Evolutionary conservation across 2,329 filamentous ascomycete genomes (phyloP).

Genomic region (Volutella citrinella): DNA sequence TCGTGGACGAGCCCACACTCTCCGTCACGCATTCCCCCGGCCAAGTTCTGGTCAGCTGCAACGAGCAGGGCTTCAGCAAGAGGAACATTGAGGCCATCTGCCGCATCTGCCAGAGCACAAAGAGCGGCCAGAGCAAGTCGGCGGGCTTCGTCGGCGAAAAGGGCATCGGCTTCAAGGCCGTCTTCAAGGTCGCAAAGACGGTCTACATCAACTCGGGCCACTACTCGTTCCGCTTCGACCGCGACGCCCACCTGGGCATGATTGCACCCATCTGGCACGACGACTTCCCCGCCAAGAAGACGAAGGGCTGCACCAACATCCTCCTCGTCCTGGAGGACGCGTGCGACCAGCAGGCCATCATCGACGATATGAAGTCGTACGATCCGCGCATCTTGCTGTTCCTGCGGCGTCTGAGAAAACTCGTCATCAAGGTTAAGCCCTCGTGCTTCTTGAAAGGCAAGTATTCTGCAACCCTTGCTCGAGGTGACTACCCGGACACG

Average conservation of each 20-base stretch:
- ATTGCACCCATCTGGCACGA: constrained; percentile 30
- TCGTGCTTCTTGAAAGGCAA: no score
- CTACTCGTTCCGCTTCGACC: constrained; percentile 32
- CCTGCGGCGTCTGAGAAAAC: constrained; percentile 23
- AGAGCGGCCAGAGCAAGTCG: constrained; percentile 15
- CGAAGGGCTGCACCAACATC: constrained; percentile 19
- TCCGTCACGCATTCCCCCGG: neutral
- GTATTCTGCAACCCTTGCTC: neutral
- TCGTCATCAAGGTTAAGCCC: constrained; percentile 11
- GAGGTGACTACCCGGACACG: neutral
- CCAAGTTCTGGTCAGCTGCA: constrained; percentile 31
- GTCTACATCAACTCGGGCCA: constrained; percentile 29
- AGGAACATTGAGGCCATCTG: constrained; percentile 33
- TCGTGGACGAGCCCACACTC: constrained; percentile 3
- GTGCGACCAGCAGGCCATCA: constrained; percentile 3
- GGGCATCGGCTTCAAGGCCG: constrained; percentile 35
- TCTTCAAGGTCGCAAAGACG: constrained; percentile 28
- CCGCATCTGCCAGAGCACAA: constrained; percentile 30
- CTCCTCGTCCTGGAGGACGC: constrained; percentile 1
- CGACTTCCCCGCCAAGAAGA: constrained; percentile 20
- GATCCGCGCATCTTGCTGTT: constrained; percentile 29
- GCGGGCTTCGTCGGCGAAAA: constrained; percentile 33
- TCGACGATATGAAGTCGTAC: constrained; percentile 18
- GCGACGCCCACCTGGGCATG: constrained; percentile 29
- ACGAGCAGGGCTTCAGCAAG: constrained; percentile 29